Base-by-base conservation (phyloP, 2,329 filamentous ascomycete species). In the Penicillium sp. region DNA sequence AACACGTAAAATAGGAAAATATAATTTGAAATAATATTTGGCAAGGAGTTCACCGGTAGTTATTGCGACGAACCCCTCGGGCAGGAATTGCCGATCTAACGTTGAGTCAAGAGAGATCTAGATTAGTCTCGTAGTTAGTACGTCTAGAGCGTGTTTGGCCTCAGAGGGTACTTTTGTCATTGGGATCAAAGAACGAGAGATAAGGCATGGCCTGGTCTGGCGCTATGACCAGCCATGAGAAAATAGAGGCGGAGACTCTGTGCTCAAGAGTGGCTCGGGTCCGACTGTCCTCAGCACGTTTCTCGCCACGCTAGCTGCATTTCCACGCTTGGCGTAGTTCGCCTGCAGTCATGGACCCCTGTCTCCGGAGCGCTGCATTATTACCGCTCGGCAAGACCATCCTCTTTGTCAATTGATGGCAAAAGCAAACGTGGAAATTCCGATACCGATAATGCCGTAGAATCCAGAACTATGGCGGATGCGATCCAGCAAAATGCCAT, bases 401-500 rank as follows among this genome's bases (percentile, higher is more conserved):
- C 47, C 47, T 37, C 4, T 50, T 50, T 50, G 37, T 9, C 6
- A 50, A 16, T 6, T 10, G 27, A 27, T 31, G 27, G 31, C 47
- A 50, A 37, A 37, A 36, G 2, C 10, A 50, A 18, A 18, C 18
- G 9, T 22, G 35, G 33, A 31, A 19, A 37, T 37, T 13, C 44
- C 31, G 31, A 50, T 50, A 50, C 31, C 27, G 31, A 50, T 37
- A 36, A 50, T 16, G 16, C 5, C 13, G 9, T 19, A 18, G 47
- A 50, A 37, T 37, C 47, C 47, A 37, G 47, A 50, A 50, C 47
- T 37, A 37, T 37, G 47, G 47, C 31, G 47, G 47, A 50, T 13
- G 47, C 47, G 33, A 50, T 22, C 27, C 31, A 24, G 31, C 31
- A 19, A 50, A 50, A 50, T 50, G 31, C 47, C n/a, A 11, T 50